These are phyloP conservation scores for Penicillium fimorum DNA, from an alignment of 495 filamentous ascomycete species.

Conservation along the genomic window DNA sequence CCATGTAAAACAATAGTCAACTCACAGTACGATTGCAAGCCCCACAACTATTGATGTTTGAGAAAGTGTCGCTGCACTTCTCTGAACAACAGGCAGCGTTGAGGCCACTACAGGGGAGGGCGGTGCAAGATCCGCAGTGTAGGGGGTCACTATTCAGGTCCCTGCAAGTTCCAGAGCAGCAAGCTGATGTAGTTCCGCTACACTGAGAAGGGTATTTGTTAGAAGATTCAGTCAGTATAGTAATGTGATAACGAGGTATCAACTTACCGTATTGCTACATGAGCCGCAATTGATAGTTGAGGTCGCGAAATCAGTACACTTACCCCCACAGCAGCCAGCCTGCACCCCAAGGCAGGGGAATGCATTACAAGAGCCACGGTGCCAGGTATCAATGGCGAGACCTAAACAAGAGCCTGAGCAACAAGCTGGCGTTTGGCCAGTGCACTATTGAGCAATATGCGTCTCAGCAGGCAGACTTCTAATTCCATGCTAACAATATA, in stretches of 20 bases:
- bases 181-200: not conserved
- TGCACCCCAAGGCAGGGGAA: slow-evolving; percentile 12
- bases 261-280: slow-evolving; percentile 13
- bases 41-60: not conserved
- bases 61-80: not conserved
- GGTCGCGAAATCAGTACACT: slow-evolving; percentile 14
- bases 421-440: slow-evolving; percentile 7
- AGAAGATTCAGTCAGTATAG: not conserved
- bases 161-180: slow-evolving; percentile 1
- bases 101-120: not conserved
- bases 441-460: not conserved
- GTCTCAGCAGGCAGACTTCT: not conserved
- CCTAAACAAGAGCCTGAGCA: slow-evolving; percentile 17
- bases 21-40: not conserved
- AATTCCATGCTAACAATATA: slow-evolving; percentile 2
- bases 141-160: slow-evolving; percentile 1
- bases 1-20: not conserved
- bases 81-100: not conserved
- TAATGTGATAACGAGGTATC: not conserved
- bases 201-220: not conserved
- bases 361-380: slow-evolving; percentile 17
- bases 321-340: slow-evolving; percentile 18
- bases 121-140: not conserved
- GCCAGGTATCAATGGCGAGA: not conserved
- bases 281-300: slow-evolving; percentile 16